Conservation (phyloP, 1,284 basidiomycete species). For the Phenoliferia sp. region DNA sequence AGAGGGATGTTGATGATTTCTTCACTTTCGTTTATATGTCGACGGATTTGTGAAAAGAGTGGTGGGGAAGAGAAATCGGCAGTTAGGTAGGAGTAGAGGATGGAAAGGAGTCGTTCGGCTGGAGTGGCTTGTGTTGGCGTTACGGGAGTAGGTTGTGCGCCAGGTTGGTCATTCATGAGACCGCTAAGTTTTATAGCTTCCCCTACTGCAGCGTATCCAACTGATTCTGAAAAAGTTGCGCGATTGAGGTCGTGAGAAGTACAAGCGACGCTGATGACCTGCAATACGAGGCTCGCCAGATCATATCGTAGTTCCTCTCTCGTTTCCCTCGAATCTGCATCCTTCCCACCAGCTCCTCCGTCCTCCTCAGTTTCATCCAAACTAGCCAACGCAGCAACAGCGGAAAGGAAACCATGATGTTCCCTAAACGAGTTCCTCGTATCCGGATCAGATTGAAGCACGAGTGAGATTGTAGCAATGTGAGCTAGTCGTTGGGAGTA, state of each 20-base stretch:
- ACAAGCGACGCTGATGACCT: conserved; percentile 11
- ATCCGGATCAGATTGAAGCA: conserved; percentile 5
- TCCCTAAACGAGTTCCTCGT: conserved; percentile 6
- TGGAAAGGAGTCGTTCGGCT: conserved; percentile 7
- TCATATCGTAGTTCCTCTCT: conserved; percentile 10
- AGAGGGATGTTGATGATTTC: not conserved
- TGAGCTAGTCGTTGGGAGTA: not conserved
- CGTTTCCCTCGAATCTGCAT: not conserved
- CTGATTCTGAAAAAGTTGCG: not conserved
- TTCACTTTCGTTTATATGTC: not conserved
- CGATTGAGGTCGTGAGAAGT: conserved; percentile 7
- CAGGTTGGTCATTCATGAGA: not conserved
- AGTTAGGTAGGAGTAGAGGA: conserved; percentile 12
- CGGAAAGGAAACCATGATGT: conserved; percentile 10
- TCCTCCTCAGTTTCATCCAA: conserved; percentile 1
- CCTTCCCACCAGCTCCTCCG: not conserved
- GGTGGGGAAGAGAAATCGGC: conserved; percentile 11
- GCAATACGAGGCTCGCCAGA: conserved; percentile 13
- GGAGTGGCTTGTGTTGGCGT: not conserved
- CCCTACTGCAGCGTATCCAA: conserved; percentile 7
- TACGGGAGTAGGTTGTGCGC: not conserved
- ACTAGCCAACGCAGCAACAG: conserved; percentile 8
- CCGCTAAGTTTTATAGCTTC: conserved; percentile 12
- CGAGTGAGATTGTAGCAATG: not conserved
- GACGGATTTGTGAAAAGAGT: conserved; percentile 2